Evolutionary conservation across 306 rosid genomes (phyloP).

Genomic region (Medicago lupulina): DNA sequence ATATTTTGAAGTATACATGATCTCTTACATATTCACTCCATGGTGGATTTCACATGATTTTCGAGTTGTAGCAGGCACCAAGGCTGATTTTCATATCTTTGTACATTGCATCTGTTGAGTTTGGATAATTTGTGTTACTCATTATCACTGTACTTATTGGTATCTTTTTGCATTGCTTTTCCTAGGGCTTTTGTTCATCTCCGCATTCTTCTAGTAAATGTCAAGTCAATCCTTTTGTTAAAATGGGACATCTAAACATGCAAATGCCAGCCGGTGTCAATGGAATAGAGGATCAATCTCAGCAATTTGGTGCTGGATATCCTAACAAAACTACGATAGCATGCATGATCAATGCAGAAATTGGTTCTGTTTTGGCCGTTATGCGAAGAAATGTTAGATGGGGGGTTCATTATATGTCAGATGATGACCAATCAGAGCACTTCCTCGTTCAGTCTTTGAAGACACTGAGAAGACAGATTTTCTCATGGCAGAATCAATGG

Average conservation of each 20-base stretch:
- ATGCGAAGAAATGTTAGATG: slow-evolving; percentile 98
- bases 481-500: slow-evolving; percentile 94
- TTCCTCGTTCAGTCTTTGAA: slow-evolving; percentile 86
- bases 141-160: not conserved
- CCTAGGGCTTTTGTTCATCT: slow-evolving; percentile 10
- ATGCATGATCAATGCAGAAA: slow-evolving; percentile 94
- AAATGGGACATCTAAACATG: slow-evolving; percentile 83
- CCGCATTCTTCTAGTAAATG: slow-evolving; percentile 18
- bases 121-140: slow-evolving; percentile 18
- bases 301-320: slow-evolving; percentile 64
- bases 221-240: slow-evolving; percentile 24
- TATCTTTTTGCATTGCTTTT: not conserved
- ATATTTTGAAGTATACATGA: not conserved
- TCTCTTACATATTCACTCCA: not conserved
- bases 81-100: not conserved
- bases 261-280: slow-evolving; percentile 62
- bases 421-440: slow-evolving; percentile 96
- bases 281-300: slow-evolving; percentile 87
- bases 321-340: slow-evolving; percentile 78
- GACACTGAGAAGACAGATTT: slow-evolving; percentile 76
- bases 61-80: not conserved
- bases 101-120: slow-evolving; percentile 12
- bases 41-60: not conserved
- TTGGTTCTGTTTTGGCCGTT: slow-evolving; percentile 92
- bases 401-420: slow-evolving; percentile 89